These are phyloP conservation scores for Cutaneotrichosporon arboriforme DNA, from an alignment of 1,284 basidiomycete species.

Conservation along the genomic window DNA sequence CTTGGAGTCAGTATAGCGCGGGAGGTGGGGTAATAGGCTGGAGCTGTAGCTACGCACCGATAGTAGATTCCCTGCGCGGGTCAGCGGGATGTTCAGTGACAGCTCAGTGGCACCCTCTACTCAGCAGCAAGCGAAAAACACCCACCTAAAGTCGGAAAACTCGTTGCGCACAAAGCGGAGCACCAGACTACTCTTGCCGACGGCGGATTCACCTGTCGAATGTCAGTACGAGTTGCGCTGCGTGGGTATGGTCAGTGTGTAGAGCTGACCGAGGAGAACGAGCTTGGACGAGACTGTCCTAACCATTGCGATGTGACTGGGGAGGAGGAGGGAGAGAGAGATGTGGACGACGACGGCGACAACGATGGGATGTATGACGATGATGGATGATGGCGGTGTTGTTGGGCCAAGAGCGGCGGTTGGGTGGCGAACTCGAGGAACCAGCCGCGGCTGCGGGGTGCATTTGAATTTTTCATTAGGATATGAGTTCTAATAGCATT, in stretches of 20 bases:
- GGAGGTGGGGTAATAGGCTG: too few species aligned
- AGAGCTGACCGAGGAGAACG: conserved; percentile 68
- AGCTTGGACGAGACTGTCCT: conserved; percentile 58
- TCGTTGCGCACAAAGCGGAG: conserved; percentile 91
- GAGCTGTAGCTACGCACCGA: conserved; percentile 37
- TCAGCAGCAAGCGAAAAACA: too few species aligned
- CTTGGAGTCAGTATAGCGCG: conserved; percentile 10
- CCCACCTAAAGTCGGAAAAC: conserved; percentile 92
- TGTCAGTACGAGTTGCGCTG: too few species aligned
- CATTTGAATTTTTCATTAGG: too few species aligned
- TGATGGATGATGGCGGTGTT: not conserved
- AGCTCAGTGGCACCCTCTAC: too few species aligned
- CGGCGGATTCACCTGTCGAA: conserved; percentile 82
- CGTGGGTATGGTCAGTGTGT: not conserved
- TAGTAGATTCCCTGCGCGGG: conserved; percentile 43
- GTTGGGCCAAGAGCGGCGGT: too few species aligned
- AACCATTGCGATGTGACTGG: conserved; percentile 27
- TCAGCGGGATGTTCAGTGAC: not conserved
- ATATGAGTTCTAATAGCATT: too few species aligned
- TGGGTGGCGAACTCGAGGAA: too few species aligned
- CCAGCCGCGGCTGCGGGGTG: too few species aligned
- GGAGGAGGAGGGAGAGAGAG: too few species aligned
- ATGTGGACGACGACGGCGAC: conserved; percentile 8
- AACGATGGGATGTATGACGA: conserved; percentile 3
- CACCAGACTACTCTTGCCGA: conserved; percentile 94